Evolutionary conservation across 73 alveolate species (phyloP).

Genomic region (Blepharisma stoltei): DNA sequence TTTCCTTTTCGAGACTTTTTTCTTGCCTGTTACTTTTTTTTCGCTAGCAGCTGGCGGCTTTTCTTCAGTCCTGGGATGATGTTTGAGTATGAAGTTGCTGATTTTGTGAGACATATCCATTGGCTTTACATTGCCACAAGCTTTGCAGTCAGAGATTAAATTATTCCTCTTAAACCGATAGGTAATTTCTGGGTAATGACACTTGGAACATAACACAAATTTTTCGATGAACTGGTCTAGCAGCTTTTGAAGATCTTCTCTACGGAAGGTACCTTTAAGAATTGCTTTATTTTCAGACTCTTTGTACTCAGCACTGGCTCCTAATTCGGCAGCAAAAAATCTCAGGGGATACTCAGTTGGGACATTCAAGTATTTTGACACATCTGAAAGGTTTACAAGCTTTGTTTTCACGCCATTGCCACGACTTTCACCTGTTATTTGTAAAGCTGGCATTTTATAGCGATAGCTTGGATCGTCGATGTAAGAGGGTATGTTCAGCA

Average conservation of each 20-base stretch:
- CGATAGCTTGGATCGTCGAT: slow-evolving; percentile 81
- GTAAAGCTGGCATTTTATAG: slow-evolving; percentile 84
- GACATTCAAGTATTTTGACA: slow-evolving; percentile 74
- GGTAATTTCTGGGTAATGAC: slow-evolving; percentile 79
- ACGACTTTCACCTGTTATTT: slow-evolving; percentile 70
- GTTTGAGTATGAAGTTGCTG: slow-evolving; percentile 58
- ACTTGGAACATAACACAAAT: slow-evolving; percentile 68
- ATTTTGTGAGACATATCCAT: slow-evolving; percentile 74
- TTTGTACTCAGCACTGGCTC: slow-evolving; percentile 47
- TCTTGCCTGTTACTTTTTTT: slow-evolving; percentile 42
- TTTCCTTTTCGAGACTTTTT: not conserved
- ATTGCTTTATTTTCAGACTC: slow-evolving; percentile 45
- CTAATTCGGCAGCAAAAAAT: slow-evolving; percentile 54
- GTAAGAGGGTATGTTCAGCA: slow-evolving; percentile 79
- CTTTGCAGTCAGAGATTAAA: slow-evolving; percentile 68
- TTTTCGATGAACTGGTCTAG: slow-evolving; percentile 82
- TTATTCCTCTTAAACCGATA: slow-evolving; percentile 49
- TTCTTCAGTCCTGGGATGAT: slow-evolving; percentile 39
- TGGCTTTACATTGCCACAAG: slow-evolving; percentile 69
- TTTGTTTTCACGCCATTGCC: slow-evolving; percentile 87
- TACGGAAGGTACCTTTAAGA: slow-evolving; percentile 53
- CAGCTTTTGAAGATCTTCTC: slow-evolving; percentile 50
- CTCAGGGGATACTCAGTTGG: slow-evolving; percentile 70
- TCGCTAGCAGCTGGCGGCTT: slow-evolving; percentile 40
- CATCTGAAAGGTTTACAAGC: slow-evolving; percentile 71